Evolutionary conservation across 2,329 filamentous ascomycete species (phyloP).

Genomic region (Coniochaeta sp.): DNA sequence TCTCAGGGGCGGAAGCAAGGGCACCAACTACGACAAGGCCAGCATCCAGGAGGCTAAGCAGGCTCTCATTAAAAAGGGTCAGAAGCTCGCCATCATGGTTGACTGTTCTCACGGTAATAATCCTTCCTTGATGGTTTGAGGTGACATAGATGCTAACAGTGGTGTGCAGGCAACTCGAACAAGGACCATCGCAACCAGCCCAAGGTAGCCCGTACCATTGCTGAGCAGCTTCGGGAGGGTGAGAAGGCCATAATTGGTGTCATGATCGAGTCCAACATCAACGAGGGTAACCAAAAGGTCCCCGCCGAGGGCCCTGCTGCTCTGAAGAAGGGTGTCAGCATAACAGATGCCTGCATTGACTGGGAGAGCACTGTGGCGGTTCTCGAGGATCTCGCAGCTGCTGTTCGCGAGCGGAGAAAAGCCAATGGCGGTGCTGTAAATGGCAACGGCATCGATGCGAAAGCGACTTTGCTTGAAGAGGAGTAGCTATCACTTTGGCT

Average conservation of each 20-base stretch:
- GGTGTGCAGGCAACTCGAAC: slow-evolving; percentile 71
- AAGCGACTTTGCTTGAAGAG: slow-evolving; percentile 43
- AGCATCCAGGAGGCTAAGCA: slow-evolving; percentile 76
- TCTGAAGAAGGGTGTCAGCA: slow-evolving; percentile 84
- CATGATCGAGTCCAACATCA: slow-evolving; percentile 98
- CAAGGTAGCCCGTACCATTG: slow-evolving; percentile 75
- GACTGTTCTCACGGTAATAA: slow-evolving; percentile 88
- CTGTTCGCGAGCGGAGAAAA: slow-evolving; percentile 68
- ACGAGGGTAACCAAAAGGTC: slow-evolving; percentile 84
- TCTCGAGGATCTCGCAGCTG: slow-evolving; percentile 78
- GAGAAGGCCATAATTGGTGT: slow-evolving; percentile 88
- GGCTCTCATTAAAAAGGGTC: slow-evolving; percentile 71
- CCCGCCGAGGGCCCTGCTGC: slow-evolving; percentile 70
- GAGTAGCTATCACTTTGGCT: slow-evolving; percentile 25
- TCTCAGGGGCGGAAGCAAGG: slow-evolving; percentile 81
- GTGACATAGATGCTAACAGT: not conserved
- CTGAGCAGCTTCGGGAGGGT: slow-evolving; percentile 78
- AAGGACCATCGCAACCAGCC: slow-evolving; percentile 98
- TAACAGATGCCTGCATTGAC: slow-evolving; percentile 92
- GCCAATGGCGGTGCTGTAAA: slow-evolving; percentile 29
- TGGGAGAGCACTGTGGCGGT: slow-evolving; percentile 81
- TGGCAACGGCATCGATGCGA: slow-evolving; percentile 17
- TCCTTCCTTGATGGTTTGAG: not conserved
- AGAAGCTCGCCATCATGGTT: slow-evolving; percentile 89
- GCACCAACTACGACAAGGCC: slow-evolving; percentile 87